Base-by-base conservation (phyloP, 1,139 yeast genomes). In the Protomyces gravidus region DNA sequence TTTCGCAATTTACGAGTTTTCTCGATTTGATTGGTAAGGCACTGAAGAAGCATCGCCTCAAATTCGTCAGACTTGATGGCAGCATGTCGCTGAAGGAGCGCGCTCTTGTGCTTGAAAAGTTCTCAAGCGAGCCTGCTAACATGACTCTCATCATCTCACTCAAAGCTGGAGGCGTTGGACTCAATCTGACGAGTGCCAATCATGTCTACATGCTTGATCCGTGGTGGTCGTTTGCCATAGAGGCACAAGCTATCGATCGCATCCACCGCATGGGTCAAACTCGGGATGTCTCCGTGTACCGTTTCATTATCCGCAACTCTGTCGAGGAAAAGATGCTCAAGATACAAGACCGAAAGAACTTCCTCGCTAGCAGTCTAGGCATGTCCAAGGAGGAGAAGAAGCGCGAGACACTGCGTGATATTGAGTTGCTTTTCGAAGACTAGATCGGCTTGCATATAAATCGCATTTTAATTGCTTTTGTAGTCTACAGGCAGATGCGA, bases 151-250 rank as follows among this genome's bases (percentile, higher is more conserved):
- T 90, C 21, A 72, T 92, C 36, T 86, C 96, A 1, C 74, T 90
- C 63, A 90, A 89, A 70, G 95, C 97, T 0, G 97, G 98, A 17
- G 97, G 97, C 3, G 96, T 90, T 6, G 98, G 98, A 0, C 76
- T 92, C 64, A 92, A 92, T 68, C 75, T 92, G 63, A 90, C 96
- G 0, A 82, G 85, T 50, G 96, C 97, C 0, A 85, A 88, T 0
- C 79, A 82, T 48, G 97, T 95, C 6, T 89, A 84, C 68, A 78
- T 92, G 81, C 86, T 92, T 90, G 97, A 92, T 68, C 97, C 97
- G 0, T 92, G 96, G 95, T 92, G 97, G 97, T 86, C 94, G 26
- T 95, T 89, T 48, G 89, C 96, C 61, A 83, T 88, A 46, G 97
- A 92, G 68, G 89, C 88, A 48, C 97, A 92, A 71, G 97, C 97